Evolutionary conservation across 768 basidiomycete species (phyloP), one percentile per base, ranked within the genome.

Genomic region (Lactarius hengduanensis): DNA sequence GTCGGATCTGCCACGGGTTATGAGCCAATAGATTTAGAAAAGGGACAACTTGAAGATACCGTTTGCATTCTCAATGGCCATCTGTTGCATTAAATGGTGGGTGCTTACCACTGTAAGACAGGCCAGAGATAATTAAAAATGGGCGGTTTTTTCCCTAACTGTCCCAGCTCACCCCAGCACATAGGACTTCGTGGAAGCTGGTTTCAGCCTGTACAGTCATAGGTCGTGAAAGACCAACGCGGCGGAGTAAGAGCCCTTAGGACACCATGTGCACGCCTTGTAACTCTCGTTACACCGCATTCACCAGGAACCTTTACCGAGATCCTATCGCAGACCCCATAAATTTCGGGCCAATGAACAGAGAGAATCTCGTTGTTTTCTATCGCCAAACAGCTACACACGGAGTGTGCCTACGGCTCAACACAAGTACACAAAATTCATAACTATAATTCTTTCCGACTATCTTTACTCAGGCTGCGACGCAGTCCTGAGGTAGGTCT

Each of bases 401-500:
- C 16, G 15, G 57, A 3, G 18, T 60, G 59, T 47, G 54, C 18
- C n/a, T 57, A 41, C 38, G 6, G 22, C 62, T 60, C 58, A 61
- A 45, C 32, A 45, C 58, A 60, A 38, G 30, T 40, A 60, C n/a
- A 63, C 56, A 69, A 22, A 34, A 54, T 59, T 60, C 62, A 58
- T 50, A n/a, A 30, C 8, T 50, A 47, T 34, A 69, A n/a, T 54
- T 53, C 57, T 2, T 40, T 26, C 61, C 32, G 64, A 71, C 71
- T 22, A 71, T 74, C 59, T 70, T 72, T 65, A 82, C 40, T 28
- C 56, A 7, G 70, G 69, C n/a, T 67, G 73, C 54, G 90, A 85
- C 3, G 91, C 91, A 53, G 90, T 92, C 75, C 96, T 87, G 75
- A 97, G 81, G 83, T 98, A 97, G 1, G 92, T 85, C 91, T 96